Evolutionary conservation across 306 rosid species (phyloP).

Genomic region (Quercus wislizeni): DNA sequence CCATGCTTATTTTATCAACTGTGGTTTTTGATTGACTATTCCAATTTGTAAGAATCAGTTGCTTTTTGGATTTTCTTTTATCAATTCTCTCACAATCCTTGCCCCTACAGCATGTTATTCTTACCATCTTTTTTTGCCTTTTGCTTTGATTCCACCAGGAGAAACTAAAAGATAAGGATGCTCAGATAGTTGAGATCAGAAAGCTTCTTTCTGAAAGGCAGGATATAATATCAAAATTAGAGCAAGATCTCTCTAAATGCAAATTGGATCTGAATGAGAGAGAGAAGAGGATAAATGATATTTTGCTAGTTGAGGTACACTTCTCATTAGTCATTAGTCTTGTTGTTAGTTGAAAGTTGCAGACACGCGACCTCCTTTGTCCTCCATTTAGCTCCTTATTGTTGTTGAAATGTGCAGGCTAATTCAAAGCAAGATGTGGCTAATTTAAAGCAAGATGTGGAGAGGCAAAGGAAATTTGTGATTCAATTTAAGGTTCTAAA

Average conservation of each 20-base stretch:
- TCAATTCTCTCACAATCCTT: background rate
- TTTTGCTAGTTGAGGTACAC: slow-evolving; percentile 59
- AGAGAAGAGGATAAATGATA: slow-evolving; percentile 65
- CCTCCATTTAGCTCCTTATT: background rate
- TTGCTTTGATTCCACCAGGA: slow-evolving; percentile 41
- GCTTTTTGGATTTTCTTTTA: background rate
- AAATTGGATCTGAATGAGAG: slow-evolving; percentile 55
- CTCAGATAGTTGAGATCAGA: slow-evolving; percentile 51
- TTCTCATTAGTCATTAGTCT: background rate
- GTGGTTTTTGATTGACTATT: background rate
- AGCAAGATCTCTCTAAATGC: slow-evolving; percentile 66
- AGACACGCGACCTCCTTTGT: background rate
- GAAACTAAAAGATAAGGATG: slow-evolving; percentile 63
- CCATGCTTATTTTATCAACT: background rate
- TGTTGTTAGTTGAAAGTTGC: background rate
- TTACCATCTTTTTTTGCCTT: background rate
- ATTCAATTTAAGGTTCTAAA: slow-evolving; percentile 56
- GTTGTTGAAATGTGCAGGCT: slow-evolving; percentile 47
- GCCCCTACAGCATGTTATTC: background rate
- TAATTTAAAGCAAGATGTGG: slow-evolving; percentile 45
- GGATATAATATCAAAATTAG: slow-evolving; percentile 50
- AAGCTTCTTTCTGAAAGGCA: slow-evolving; percentile 54
- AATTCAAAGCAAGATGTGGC: slow-evolving; percentile 56
- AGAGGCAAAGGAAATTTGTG: slow-evolving; percentile 52
- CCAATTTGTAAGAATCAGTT: background rate